These are phyloP conservation scores for Medicago lupulina DNA, from an alignment of 306 rosid species.

Conservation along the genomic window DNA sequence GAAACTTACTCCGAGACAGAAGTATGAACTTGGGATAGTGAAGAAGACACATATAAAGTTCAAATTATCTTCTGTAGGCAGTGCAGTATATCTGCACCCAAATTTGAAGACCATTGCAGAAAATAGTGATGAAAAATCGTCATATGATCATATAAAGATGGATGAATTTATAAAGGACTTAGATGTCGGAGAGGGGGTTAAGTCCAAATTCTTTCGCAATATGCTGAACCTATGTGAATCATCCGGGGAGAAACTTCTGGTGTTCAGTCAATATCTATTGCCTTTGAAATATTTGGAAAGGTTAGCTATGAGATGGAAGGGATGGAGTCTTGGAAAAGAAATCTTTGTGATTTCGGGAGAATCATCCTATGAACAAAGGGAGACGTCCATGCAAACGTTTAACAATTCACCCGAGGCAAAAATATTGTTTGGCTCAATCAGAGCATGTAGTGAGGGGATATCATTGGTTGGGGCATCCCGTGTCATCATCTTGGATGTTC, in stretches of 20 bases:
- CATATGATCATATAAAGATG: slow-evolving; percentile 56
- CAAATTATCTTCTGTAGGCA: slow-evolving; percentile 73
- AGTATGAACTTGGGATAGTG: slow-evolving; percentile 56
- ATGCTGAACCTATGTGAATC: slow-evolving; percentile 71
- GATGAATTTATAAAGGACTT: slow-evolving; percentile 61
- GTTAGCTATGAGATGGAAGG: slow-evolving; percentile 59
- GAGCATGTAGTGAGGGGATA: slow-evolving; percentile 98
- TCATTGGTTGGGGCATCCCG: slow-evolving; percentile 97
- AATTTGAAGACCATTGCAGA: slow-evolving; percentile 58
- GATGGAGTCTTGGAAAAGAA: slow-evolving; percentile 81
- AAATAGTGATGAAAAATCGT: slow-evolving; percentile 50
- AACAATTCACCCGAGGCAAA: slow-evolving; percentile 75
- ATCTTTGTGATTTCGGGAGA: slow-evolving; percentile 91
- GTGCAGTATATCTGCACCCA: slow-evolving; percentile 87
- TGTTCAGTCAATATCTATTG: slow-evolving; percentile 90
- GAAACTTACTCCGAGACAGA: slow-evolving; percentile 71
- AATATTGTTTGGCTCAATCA: slow-evolving; percentile 93
- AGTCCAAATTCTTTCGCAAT: slow-evolving; percentile 74
- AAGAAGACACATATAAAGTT: slow-evolving; percentile 68
- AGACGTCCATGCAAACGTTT: slow-evolving; percentile 76
- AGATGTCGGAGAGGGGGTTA: slow-evolving; percentile 76
- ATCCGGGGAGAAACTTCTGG: slow-evolving; percentile 80
- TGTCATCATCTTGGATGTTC: slow-evolving; percentile 78
- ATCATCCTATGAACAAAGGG: slow-evolving; percentile 71
- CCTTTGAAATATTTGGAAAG: slow-evolving; percentile 87